Conservation (phyloP, 768 basidiomycete species). For the Cystobasidium tubakii region DNA sequence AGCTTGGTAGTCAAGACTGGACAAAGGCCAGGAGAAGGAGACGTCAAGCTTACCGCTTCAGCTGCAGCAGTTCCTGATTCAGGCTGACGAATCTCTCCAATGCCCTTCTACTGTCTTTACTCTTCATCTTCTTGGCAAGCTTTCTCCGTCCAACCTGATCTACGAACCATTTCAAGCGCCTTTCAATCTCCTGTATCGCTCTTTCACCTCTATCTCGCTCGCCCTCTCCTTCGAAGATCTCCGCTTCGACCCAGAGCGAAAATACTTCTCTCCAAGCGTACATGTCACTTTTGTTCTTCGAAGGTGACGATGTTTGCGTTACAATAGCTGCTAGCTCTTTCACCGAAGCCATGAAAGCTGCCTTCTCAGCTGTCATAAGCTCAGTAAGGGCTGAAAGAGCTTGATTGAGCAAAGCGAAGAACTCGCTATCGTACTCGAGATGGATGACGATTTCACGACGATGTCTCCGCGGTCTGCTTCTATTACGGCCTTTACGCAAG, state of each 20-base stretch:
- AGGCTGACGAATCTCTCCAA: constrained; percentile 67
- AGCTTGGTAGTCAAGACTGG: too few species aligned
- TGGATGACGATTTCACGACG: constrained; percentile 64
- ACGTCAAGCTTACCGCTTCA: constrained; percentile 60
- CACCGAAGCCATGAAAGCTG: constrained; percentile 54
- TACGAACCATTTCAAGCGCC: constrained; percentile 61
- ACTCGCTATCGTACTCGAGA: constrained; percentile 69
- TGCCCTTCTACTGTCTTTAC: constrained; percentile 58
- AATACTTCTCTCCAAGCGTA: constrained; percentile 88
- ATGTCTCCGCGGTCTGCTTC: constrained; percentile 1
- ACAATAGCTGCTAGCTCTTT: constrained; percentile 53
- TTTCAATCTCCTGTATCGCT: constrained; percentile 65
- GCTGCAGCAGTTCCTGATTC: constrained; percentile 69
- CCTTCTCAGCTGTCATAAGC: constrained; percentile 55
- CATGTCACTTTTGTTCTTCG: constrained; percentile 57
- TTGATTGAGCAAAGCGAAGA: constrained; percentile 66
- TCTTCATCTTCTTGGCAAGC: constrained; percentile 57
- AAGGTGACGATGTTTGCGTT: constrained; percentile 49
- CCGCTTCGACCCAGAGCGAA: constrained; percentile 72
- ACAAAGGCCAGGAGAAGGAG: too few species aligned
- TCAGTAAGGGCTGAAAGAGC: constrained; percentile 56
- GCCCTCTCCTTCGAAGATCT: constrained; percentile 70
- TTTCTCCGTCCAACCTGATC: constrained; percentile 59
- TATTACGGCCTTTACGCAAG: background rate
- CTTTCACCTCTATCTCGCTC: constrained; percentile 63